Conservation (phyloP, 805 yeast genomes). For the Zygotorulaspora florentina region DNA sequence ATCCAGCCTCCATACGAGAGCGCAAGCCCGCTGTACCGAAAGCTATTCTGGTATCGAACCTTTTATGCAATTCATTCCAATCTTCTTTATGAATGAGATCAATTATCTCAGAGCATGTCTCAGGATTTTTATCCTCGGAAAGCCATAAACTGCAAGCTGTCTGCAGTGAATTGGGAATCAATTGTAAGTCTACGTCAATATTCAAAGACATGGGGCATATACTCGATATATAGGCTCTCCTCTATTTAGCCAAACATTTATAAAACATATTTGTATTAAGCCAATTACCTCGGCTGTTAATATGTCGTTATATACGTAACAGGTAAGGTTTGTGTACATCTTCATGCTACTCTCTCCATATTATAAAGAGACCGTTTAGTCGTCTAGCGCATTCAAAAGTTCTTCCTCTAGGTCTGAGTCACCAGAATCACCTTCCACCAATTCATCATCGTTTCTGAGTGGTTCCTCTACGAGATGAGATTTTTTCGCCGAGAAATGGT, state of each 20-base stretch:
- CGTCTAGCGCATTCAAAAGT: slow-evolving; percentile 28
- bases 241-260: background rate
- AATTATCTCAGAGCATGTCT: slow-evolving; percentile 53
- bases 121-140: slow-evolving; percentile 35
- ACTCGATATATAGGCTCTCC: background rate
- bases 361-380: background rate
- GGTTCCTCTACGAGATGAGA: background rate
- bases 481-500: slow-evolving; percentile 4
- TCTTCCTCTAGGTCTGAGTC: slow-evolving; percentile 33
- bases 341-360: background rate
- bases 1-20: slow-evolving; percentile 87
- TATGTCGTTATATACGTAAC: background rate
- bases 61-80: slow-evolving; percentile 44
- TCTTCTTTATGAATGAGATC: slow-evolving; percentile 39
- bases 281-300: background rate
- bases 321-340: background rate
- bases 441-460: background rate
- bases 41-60: slow-evolving; percentile 57
- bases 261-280: background rate
- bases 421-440: slow-evolving; percentile 16
- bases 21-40: slow-evolving; percentile 96
- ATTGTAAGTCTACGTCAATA: background rate
- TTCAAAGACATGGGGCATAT: background rate
- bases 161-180: slow-evolving; percentile 18
- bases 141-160: slow-evolving; percentile 21